Evolutionary conservation across 148 eudicot species (phyloP), one percentile per base, ranked within the genome.

Genomic region (Talinum fruticosum): DNA sequence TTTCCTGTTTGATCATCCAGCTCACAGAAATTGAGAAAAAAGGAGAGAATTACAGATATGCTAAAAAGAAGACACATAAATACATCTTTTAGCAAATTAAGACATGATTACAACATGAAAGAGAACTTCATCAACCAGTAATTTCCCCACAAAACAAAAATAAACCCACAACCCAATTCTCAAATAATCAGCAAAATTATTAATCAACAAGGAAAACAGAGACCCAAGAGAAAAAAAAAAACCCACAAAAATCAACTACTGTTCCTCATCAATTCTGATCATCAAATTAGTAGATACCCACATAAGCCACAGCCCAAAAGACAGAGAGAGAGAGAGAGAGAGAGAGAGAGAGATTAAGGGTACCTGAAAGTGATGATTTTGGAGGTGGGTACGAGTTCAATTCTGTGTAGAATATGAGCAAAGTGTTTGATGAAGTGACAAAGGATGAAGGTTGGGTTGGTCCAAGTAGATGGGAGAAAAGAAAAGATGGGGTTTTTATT

Each of bases 401-500:
- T n/a, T 24, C 10, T 66, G 21, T 66, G 70, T 37, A 34, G 73
- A 69, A 37, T 54, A 78, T 37, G 32, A 69, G 80, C 18, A 49
- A 21, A 68, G 51, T 32, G 62, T 34, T 69, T 53, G 41, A 53
- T 23, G 44, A 32, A 66, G n/a, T 15, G 36, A 54, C 32, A 71
- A 54, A 12, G 30, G 10, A 7, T 13, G 8, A 36, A 47, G 45
- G 26, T 13, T 19, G 24, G 38, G 32, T 51, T 78, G 80, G 75
- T 32, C 76, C 80, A 53, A 71, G 32, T 10, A 41, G 18, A 77
- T 77, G 51, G 69, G 80, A 77, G 34, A 33, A 38, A 45, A 35
- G 47, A 33, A 71, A 44, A 54, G 12, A 36, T 36, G 49, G 77
- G 37, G 10, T 38, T 66, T 15, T 44, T 35, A 54, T 4, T 76